A percentile compares a stretch with the other conserved stretches of the same genome.
Evolutionary conservation across 305 asterid species (phyloP).

Genomic region (Stenogyne calaminthoides): DNA sequence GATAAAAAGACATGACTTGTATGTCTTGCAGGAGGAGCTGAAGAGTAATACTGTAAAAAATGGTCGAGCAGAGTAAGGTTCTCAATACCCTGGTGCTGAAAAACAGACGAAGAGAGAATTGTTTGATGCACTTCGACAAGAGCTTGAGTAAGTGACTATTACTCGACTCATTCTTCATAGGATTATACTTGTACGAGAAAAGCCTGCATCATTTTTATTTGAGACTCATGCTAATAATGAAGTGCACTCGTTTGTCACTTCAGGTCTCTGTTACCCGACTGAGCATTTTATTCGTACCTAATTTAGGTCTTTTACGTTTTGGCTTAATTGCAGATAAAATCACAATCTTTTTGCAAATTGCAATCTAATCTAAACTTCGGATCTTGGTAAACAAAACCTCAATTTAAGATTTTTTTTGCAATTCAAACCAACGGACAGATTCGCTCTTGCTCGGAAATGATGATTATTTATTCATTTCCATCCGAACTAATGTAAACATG

Average conservation of each 20-base stretch:
- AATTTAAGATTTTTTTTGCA: too few relatives aligned
- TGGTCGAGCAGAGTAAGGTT: slow-evolving; percentile 97
- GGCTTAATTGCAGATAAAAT: too few relatives aligned
- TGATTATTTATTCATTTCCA: too few relatives aligned
- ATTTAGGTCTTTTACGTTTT: background rate
- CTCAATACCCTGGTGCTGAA: slow-evolving; percentile 86
- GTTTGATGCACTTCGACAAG: slow-evolving; percentile 91
- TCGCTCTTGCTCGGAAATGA: too few relatives aligned
- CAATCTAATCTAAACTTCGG: too few relatives aligned
- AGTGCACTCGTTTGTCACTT: slow-evolving; percentile 15
- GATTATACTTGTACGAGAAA: background rate
- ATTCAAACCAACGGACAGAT: too few relatives aligned
- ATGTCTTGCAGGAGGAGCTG: slow-evolving; percentile 69
- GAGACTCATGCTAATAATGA: background rate
- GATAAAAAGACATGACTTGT: slow-evolving; percentile 7
- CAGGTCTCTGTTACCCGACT: slow-evolving; percentile 8
- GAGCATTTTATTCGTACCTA: background rate
- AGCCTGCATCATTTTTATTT: background rate
- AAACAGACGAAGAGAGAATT: slow-evolving; percentile 92
- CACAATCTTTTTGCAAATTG: too few relatives aligned
- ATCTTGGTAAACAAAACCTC: too few relatives aligned
- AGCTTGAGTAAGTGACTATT: slow-evolving; percentile 70
- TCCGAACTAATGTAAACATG: too few relatives aligned
- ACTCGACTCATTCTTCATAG: background rate
- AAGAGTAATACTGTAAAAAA: slow-evolving; percentile 82